Evolutionary conservation across 148 eudicot species (phyloP).

Genomic region (Chenopodium quinoa): DNA sequence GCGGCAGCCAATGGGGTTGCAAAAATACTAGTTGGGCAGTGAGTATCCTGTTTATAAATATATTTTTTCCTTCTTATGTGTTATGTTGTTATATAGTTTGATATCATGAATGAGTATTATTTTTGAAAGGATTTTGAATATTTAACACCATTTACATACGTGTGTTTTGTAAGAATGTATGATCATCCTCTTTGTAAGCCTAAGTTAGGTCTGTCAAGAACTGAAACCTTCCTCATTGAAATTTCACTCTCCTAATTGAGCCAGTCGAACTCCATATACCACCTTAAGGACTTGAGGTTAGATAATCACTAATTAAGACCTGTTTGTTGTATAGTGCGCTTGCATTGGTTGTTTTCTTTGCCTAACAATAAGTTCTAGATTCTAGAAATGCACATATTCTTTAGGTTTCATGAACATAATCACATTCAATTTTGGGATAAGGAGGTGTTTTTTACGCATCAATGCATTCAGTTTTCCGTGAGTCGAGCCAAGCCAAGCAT

Average conservation of each 20-base stretch:
- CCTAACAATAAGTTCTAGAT: neutral
- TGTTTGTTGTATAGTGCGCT: neutral
- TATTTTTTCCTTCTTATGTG: neutral
- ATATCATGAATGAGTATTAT: neutral
- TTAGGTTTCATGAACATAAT: neutral
- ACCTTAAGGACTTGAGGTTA: neutral
- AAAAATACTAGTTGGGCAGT: conserved; percentile 90
- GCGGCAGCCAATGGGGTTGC: conserved; percentile 98
- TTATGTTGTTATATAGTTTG: neutral
- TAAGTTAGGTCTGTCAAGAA: neutral
- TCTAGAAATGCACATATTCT: neutral
- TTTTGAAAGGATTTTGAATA: neutral
- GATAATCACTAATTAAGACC: neutral
- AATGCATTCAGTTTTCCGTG: no score
- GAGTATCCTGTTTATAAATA: conserved; percentile 36
- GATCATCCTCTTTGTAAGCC: neutral
- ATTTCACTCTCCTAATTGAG: neutral
- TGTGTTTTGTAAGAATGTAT: neutral
- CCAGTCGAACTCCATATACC: neutral
- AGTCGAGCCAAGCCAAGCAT: no score
- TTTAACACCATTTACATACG: neutral
- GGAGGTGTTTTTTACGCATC: no score
- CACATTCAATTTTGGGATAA: neutral
- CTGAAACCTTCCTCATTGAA: neutral
- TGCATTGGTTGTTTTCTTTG: neutral